phyloP scores from a whole-genome alignment of 306 rosid species.

The Vigna unguiculata region DNA sequence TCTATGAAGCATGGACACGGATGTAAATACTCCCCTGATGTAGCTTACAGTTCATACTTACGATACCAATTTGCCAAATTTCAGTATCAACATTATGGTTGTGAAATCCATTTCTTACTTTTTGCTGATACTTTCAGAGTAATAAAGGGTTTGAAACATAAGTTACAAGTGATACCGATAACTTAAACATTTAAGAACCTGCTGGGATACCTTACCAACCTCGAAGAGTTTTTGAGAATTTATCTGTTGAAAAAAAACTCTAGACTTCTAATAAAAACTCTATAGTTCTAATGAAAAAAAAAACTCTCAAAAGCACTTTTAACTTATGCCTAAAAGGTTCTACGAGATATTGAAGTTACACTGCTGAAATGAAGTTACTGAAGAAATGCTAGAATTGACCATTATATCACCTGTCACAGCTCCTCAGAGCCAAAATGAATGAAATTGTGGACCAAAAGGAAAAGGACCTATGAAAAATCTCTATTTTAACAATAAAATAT shows the following conservation, averaged over 20 bases:
- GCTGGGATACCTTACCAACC: too few relatives aligned
- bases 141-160: neutral
- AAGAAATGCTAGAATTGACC: constrained; percentile 5
- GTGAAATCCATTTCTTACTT: neutral
- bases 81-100: neutral
- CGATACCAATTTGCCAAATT: neutral
- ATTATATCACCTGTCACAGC: neutral
- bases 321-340: too few relatives aligned
- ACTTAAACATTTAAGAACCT: too few relatives aligned
- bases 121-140: neutral
- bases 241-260: too few relatives aligned
- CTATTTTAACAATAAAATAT: neutral
- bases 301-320: too few relatives aligned
- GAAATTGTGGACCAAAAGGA: neutral
- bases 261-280: too few relatives aligned
- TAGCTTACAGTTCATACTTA: neutral
- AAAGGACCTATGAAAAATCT: neutral
- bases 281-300: too few relatives aligned
- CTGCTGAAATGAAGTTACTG: constrained; percentile 12
- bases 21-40: too few relatives aligned
- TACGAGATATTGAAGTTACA: neutral
- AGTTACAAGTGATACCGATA: neutral
- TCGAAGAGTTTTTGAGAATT: too few relatives aligned
- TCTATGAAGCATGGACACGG: too few relatives aligned
- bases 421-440: neutral